Base-by-base conservation (phyloP, 345 rosid species). In the Hevea brasiliensis region DNA sequence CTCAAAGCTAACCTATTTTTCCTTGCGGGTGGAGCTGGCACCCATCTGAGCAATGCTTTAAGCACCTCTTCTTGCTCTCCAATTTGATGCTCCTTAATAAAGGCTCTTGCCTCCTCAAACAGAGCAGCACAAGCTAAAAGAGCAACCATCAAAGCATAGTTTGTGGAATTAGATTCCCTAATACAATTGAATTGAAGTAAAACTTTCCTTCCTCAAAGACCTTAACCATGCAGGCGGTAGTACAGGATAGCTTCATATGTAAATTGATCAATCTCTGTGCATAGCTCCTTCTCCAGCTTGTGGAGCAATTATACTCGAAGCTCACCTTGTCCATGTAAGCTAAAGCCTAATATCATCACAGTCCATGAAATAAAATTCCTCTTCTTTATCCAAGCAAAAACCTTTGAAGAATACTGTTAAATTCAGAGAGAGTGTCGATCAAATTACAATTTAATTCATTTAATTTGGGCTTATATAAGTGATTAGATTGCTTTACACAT, bases 351-450 rank as follows among this genome's bases (percentile, higher is more conserved):
- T 70, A 84, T 77, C 83, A 85, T 87, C 77, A 85, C 79, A 29
- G 89, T 84, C 87, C 89, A 87, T 0, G 91, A 85, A 47, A 87
- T 32, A 40, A 72, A 60, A 60, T 85, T 87, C 67, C 70, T 85
- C 65, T 63, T 60, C 73, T 73, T 63, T 74, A 87, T 85, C 40
- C 66, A 24, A 5, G 4, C 61, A 71, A 87, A 87, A 59, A 84
- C 27, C 56, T 64, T 69, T 23, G 78, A 68, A 64, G 89, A 86
- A 37, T 51, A 70, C 35, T 82, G n/a, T n/a, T n/a, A n/a, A n/a
- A n/a, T n/a, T n/a, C n/a, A n/a, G n/a, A n/a, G n/a, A n/a, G n/a
- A n/a, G n/a, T n/a, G n/a, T n/a, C n/a, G n/a, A n/a, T n/a, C n/a
- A n/a, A n/a, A n/a, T n/a, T n/a, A n/a, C n/a, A n/a, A n/a, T n/a